Conservation (phyloP, 352 stramenopile genomes). For the Phytophthora cactorum region DNA sequence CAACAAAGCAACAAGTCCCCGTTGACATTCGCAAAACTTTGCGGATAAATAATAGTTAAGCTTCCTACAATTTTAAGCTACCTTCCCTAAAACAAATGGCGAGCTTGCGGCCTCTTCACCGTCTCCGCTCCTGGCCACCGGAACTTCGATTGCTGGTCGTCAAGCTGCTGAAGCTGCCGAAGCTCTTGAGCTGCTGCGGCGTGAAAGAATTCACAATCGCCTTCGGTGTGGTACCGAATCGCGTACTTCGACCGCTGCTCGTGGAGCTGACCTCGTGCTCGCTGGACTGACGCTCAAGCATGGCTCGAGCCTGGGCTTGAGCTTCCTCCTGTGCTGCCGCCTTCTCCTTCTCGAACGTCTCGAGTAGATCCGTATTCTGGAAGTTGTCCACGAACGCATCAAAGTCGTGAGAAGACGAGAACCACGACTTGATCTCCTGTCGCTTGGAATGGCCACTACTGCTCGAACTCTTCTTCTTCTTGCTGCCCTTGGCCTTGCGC, state of each 20-base stretch:
- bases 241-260: slow-evolving; percentile 44
- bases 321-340: slow-evolving; percentile 34
- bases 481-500: slow-evolving; percentile 55
- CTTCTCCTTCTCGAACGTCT: slow-evolving; percentile 54
- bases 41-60: slow-evolving; percentile 61
- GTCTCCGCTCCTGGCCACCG: slow-evolving; percentile 31
- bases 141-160: slow-evolving; percentile 41
- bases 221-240: slow-evolving; percentile 42
- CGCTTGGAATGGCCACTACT: slow-evolving; percentile 71
- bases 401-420: slow-evolving; percentile 84
- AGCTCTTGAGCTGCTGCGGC: slow-evolving; percentile 59
- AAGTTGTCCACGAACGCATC: slow-evolving; percentile 86
- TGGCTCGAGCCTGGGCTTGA: slow-evolving; percentile 33
- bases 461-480: slow-evolving; percentile 53
- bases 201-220: slow-evolving; percentile 48
- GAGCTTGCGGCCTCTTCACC: slow-evolving; percentile 13
- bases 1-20: slow-evolving; percentile 26
- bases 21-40: slow-evolving; percentile 45
- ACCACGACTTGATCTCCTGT: slow-evolving; percentile 87
- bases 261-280: slow-evolving; percentile 45
- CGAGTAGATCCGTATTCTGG: slow-evolving; percentile 52
- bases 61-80: slow-evolving; percentile 31
- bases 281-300: slow-evolving; percentile 42
- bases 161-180: slow-evolving; percentile 72
- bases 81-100: slow-evolving; percentile 1